Conservation (phyloP, 2,329 filamentous ascomycete species). For the Penicillium sp. region DNA sequence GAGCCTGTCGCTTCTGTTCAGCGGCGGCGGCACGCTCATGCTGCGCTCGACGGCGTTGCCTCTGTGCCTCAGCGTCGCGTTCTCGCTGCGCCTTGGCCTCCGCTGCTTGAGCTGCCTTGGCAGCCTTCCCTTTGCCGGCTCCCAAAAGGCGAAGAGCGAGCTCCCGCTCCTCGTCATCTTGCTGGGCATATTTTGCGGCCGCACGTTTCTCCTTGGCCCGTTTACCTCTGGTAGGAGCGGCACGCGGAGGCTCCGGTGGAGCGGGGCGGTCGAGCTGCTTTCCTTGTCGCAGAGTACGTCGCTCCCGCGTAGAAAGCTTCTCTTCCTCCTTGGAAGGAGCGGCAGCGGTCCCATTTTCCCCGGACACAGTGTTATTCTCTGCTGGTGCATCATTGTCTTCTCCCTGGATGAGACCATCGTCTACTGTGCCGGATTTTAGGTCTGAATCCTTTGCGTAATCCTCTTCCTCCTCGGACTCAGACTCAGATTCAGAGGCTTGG, state of each 20-base stretch:
- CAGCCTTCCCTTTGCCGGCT: conserved; percentile 50
- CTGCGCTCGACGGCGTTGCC: conserved; percentile 70
- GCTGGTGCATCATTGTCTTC: conserved; percentile 3
- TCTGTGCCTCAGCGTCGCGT: conserved; percentile 64
- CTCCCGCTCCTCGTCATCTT: conserved; percentile 87
- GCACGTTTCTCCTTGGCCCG: conserved; percentile 79
- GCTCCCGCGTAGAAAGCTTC: conserved; percentile 43
- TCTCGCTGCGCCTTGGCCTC: conserved; percentile 62
- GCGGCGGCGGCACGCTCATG: conserved; percentile 67
- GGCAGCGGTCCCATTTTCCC: conserved; percentile 25
- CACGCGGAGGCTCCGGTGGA: conserved; percentile 20
- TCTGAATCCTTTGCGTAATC: too few relatives aligned
- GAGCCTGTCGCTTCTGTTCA: conserved; percentile 60
- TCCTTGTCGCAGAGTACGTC: conserved; percentile 30
- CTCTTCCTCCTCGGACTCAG: conserved; percentile 16
- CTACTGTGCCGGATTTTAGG: too few relatives aligned
- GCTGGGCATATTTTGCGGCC: conserved; percentile 81
- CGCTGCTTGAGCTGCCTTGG: conserved; percentile 56
- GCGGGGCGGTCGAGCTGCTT: conserved; percentile 22
- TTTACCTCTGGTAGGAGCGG: conserved; percentile 58
- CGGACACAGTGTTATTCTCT: conserved; percentile 16
- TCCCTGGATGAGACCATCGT: too few relatives aligned
- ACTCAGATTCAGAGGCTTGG: conserved; percentile 5
- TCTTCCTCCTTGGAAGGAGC: conserved; percentile 19
- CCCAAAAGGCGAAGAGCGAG: conserved; percentile 85